Evolutionary conservation across 768 basidiomycete genomes (phyloP), one percentile per base, ranked within the genome.

Genomic region (Wakefieldia striispora): DNA sequence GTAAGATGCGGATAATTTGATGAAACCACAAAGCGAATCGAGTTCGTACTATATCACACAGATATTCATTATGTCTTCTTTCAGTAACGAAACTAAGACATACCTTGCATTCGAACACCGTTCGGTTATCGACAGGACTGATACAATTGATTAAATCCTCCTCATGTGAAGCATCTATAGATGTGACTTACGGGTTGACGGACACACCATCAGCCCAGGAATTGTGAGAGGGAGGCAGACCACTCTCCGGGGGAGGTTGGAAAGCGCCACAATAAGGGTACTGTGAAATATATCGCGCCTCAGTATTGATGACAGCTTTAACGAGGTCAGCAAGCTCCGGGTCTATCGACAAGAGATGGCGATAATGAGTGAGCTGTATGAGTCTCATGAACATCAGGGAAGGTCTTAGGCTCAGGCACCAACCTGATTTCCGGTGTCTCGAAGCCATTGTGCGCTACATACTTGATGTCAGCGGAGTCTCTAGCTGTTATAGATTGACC

Each of bases 51-150:
- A 47, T 40, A 27, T 40, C 26, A 27, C 21, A 7, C 27, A 33
- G 16, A 44, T 13, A 23, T 38, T 49, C 10, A 27, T 29, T 36
- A 33, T 37, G 24, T 41, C 19, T 36, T 23, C 5, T 51, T 19
- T 35, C 37, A 24, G 20, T 24, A 23, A 12, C 1, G 39, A 37
- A 0, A 2, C 23, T 2, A 19, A 23, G 13, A 47, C 67, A 34
- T 47, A 84, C 86, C 75, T 91, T 91, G 81, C 88, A 91, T 63
- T 90, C 88, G 54, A 86, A 91, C 0, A 91, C 88, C 0, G 79
- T 84, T 45, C 75, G 72, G 49, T 84, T 81, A 56, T 88, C 68
- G 19, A 90, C 78, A 5, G 86, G 83, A 2, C 86, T 89, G 40
- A 19, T 16, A 33, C 4, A 6, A 6, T 43, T 21, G 4, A 31